A percentile compares a stretch with the other conserved stretches of the same genome.
Conservation (phyloP, 306 rosid species). For the Cicer cuneatum region DNA sequence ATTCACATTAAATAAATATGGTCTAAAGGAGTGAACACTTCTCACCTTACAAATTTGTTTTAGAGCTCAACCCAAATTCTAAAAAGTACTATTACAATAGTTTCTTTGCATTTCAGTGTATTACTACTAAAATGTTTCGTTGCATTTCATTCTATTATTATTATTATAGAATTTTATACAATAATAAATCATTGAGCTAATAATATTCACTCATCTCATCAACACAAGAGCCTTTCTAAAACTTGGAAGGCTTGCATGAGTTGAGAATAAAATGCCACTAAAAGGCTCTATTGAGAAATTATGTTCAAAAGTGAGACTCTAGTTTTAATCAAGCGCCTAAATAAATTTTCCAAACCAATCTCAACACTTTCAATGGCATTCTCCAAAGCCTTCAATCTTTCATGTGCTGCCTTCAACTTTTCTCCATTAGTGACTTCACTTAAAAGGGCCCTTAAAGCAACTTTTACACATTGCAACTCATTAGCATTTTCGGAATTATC, state of each 20-base stretch:
- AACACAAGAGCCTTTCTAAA: slow-evolving; percentile 22
- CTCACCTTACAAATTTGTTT: too few relatives aligned
- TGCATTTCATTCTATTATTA: slow-evolving; percentile 21
- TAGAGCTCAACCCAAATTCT: too few relatives aligned
- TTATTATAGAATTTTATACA: not conserved
- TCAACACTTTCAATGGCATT: slow-evolving; percentile 58
- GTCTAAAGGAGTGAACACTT: too few relatives aligned
- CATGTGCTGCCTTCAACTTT: slow-evolving; percentile 47
- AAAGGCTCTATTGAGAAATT: slow-evolving; percentile 55
- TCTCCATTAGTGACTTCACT: slow-evolving; percentile 41
- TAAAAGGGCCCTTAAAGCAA: slow-evolving; percentile 38
- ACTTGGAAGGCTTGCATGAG: slow-evolving; percentile 51
- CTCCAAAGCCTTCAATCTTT: slow-evolving; percentile 60
- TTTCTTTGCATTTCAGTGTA: too few relatives aligned
- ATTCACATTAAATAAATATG: too few relatives aligned
- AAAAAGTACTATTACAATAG: too few relatives aligned
- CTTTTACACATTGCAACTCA: slow-evolving; percentile 59
- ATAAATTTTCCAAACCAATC: slow-evolving; percentile 59
- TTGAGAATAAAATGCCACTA: not conserved
- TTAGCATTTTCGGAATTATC: slow-evolving; percentile 41
- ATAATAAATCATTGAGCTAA: not conserved
- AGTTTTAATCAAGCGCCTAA: slow-evolving; percentile 67
- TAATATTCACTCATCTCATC: too few relatives aligned
- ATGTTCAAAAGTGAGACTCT: slow-evolving; percentile 78
- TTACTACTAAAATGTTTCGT: too few relatives aligned